phyloP scores from a whole-genome alignment of 805 yeast species.

The Suhomyces tanzawaensis region DNA sequence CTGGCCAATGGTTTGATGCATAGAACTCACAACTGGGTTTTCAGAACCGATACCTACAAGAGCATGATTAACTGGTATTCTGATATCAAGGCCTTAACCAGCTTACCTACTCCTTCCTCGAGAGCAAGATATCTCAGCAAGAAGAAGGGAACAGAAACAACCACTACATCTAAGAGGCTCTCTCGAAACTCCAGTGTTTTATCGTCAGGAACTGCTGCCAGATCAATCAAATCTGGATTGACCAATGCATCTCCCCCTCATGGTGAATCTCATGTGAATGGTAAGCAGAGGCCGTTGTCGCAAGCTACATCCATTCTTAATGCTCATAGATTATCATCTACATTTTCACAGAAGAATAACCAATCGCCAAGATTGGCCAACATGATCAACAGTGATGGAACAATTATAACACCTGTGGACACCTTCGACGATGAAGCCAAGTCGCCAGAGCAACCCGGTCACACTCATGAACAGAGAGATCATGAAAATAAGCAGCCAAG shows the following conservation, averaged over 20 bases:
- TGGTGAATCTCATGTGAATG: not conserved
- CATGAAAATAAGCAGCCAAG: not conserved
- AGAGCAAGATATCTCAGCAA: conserved; percentile 45
- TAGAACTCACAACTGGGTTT: conserved; percentile 91
- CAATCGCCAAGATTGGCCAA: conserved; percentile 38
- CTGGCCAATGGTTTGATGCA: conserved; percentile 68
- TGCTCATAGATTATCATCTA: conserved; percentile 33
- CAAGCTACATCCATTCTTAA: conserved; percentile 20
- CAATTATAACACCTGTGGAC: conserved; percentile 41
- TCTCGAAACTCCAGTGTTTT: conserved; percentile 20
- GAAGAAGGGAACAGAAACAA: conserved; percentile 9
- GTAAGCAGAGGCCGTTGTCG: conserved; percentile 20
- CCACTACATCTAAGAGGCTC: conserved; percentile 7
- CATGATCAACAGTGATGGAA: conserved; percentile 46
- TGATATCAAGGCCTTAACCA: conserved; percentile 68
- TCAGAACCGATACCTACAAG: conserved; percentile 80
- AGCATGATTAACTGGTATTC: conserved; percentile 82
- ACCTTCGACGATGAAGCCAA: conserved; percentile 12
- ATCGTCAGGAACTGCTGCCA: conserved; percentile 13
- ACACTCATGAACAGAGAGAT: not conserved
- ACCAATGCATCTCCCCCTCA: conserved; percentile 11
- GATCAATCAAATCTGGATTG: conserved; percentile 14
- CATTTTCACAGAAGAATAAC: conserved; percentile 34
- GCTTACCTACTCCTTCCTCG: conserved; percentile 57
- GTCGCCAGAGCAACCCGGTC: not conserved